Evolutionary conservation across 768 basidiomycete species (phyloP).

Genomic region (Russula foetens): DNA sequence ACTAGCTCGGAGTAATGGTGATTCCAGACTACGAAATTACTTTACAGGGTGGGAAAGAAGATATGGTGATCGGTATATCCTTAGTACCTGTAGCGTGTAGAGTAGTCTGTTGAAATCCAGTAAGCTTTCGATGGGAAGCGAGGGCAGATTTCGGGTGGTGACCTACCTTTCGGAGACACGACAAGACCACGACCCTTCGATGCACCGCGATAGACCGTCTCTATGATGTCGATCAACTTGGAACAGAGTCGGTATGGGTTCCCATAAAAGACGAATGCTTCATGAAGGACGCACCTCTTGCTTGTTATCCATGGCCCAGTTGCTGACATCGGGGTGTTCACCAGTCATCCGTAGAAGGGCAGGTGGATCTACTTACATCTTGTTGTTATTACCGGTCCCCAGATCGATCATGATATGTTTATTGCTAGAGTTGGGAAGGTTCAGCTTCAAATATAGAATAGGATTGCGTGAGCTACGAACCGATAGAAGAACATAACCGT

Average conservation of each 20-base stretch:
- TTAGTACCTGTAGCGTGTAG: slow-evolving; percentile 73
- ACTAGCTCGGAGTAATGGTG: too few relatives aligned
- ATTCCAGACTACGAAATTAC: neutral
- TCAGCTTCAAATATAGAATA: neutral
- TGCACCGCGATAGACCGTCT: slow-evolving; percentile 96
- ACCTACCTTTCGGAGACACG: slow-evolving; percentile 93
- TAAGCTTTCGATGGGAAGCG: neutral
- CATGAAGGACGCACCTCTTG: slow-evolving; percentile 63
- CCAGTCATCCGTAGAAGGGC: neutral
- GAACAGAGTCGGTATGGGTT: neutral
- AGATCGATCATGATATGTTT: slow-evolving; percentile 99
- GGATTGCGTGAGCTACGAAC: slow-evolving; percentile 31
- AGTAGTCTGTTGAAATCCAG: slow-evolving; percentile 53
- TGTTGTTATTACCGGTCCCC: slow-evolving; percentile 99
- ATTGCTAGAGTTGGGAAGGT: slow-evolving; percentile 47
- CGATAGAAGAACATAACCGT: slow-evolving; percentile 99
- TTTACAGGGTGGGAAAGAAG: neutral
- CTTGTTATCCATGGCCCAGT: slow-evolving; percentile 98
- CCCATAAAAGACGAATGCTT: neutral
- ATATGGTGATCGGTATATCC: neutral
- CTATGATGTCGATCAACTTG: slow-evolving; percentile 94
- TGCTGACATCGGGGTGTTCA: slow-evolving; percentile 40
- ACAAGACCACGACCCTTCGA: slow-evolving; percentile 97
- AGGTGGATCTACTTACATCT: slow-evolving; percentile 60
- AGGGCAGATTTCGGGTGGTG: neutral